These are phyloP conservation scores for Spathaspora jeffriesii DNA, from an alignment of 1,139 yeast species.

Conservation along the genomic window DNA sequence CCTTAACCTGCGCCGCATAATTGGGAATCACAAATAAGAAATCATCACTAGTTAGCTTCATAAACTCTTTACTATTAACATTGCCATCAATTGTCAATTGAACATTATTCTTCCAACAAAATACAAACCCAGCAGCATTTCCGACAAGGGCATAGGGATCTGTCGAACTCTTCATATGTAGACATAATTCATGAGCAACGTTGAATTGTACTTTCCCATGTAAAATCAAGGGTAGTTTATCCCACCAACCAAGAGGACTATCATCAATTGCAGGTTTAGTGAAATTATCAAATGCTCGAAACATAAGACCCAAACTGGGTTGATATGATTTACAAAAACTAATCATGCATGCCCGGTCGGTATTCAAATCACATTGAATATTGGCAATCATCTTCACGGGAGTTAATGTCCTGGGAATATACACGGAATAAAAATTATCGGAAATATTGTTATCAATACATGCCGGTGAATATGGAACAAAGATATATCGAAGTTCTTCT, in stretches of 20 bases:
- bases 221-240: conserved; percentile 36
- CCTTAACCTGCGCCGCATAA: conserved; percentile 36
- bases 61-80: conserved; percentile 61
- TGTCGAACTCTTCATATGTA: conserved; percentile 65
- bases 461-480: conserved; percentile 49
- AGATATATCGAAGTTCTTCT: conserved; percentile 46
- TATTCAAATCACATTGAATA: conserved; percentile 31
- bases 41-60: conserved; percentile 64
- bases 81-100: conserved; percentile 59
- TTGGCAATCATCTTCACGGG: conserved; percentile 45
- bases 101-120: conserved; percentile 75
- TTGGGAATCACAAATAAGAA: conserved; percentile 70
- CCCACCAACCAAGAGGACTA: conserved; percentile 83
- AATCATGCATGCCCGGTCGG: conserved; percentile 41
- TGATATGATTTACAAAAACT: conserved; percentile 48
- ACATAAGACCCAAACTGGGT: conserved; percentile 37
- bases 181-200: conserved; percentile 48
- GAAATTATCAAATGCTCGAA: conserved; percentile 52
- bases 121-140: conserved; percentile 73
- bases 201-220: conserved; percentile 58
- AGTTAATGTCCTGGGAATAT: conserved; percentile 44
- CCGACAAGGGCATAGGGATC: conserved; percentile 78
- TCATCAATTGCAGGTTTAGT: conserved; percentile 80
- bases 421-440: conserved; percentile 42
- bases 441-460: conserved; percentile 21